Evolutionary conservation across 23 red algal genomes (phyloP).

Genomic region (Agarophyton chilense): DNA sequence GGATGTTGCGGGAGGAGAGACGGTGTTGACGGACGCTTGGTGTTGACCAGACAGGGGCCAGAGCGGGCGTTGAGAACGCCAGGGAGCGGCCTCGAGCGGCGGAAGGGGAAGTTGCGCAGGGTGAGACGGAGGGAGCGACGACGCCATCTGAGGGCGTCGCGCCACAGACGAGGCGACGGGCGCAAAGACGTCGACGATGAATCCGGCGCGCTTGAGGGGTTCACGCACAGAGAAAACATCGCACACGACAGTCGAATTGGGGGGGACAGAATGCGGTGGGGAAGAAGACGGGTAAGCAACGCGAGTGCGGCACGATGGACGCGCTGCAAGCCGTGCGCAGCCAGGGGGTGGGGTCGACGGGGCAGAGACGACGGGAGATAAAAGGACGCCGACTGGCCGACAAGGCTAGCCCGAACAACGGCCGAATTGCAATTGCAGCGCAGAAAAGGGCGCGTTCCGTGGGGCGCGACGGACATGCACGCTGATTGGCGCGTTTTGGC

Average conservation of each 20-base stretch:
- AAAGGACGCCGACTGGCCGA: no score
- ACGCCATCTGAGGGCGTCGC: constrained; percentile 10
- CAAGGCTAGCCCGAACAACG: no score
- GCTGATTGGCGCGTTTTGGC: constrained; percentile 3
- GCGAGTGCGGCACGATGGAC: no score
- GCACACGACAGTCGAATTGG: not conserved
- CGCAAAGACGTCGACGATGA: not conserved
- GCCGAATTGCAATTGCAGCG: no score
- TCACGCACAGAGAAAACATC: constrained; percentile 3
- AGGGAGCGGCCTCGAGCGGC: not conserved
- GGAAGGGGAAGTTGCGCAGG: not conserved
- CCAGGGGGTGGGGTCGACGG: no score
- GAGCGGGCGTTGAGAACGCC: not conserved
- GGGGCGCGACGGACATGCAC: not conserved
- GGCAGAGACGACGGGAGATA: no score
- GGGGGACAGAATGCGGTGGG: not conserved
- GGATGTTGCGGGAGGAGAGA: not conserved
- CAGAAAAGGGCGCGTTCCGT: not conserved
- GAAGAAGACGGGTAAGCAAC: not conserved
- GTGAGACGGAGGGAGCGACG: not conserved
- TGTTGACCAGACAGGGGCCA: not conserved
- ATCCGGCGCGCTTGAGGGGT: not conserved
- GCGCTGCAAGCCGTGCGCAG: no score
- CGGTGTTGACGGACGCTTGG: not conserved
- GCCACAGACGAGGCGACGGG: not conserved